A percentile compares a stretch with the other conserved stretches of the same genome.
These are phyloP conservation scores for Ceratocystis destructans DNA, from an alignment of 2,329 filamentous ascomycete genomes.

Conservation along the genomic window DNA sequence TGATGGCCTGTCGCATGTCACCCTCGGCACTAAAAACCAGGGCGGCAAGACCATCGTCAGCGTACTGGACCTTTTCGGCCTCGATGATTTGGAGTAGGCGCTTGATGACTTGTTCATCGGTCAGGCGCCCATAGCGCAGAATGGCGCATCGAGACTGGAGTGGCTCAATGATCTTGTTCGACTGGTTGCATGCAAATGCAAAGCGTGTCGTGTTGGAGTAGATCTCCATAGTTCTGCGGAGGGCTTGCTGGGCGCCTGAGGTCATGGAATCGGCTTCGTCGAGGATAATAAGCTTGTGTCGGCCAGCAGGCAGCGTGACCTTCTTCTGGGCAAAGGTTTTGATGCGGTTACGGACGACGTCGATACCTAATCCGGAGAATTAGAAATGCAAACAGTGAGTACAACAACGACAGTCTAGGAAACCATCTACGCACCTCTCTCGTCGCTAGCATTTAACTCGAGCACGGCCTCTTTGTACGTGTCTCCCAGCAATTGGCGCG, in stretches of 20 bases:
- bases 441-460: constrained; percentile 91
- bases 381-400: not conserved
- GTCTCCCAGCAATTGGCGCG: constrained; percentile 78
- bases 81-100: constrained; percentile 83
- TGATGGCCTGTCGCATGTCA: constrained; percentile 98
- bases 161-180: constrained; percentile 99
- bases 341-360: constrained; percentile 92
- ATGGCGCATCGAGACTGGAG: constrained; percentile 94
- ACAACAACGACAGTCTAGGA: not conserved
- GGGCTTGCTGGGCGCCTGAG: constrained; percentile 83
- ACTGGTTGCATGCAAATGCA: constrained; percentile 96
- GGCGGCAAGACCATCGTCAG: constrained; percentile 88
- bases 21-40: constrained; percentile 94
- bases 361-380: constrained; percentile 50
- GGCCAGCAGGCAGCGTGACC: constrained; percentile 77
- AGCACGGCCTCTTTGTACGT: constrained; percentile 95
- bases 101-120: constrained; percentile 84
- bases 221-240: constrained; percentile 95
- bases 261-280: constrained; percentile 99
- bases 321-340: constrained; percentile 99
- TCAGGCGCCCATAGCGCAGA: constrained; percentile 80
- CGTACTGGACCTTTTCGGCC: constrained; percentile 79
- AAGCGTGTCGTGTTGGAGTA: constrained; percentile 94
- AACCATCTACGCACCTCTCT: constrained; percentile 47
- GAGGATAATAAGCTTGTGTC: constrained; percentile 92